Base-by-base conservation (phyloP, 1,284 basidiomycete genomes). In the Apiotrichum gamsii region DNA sequence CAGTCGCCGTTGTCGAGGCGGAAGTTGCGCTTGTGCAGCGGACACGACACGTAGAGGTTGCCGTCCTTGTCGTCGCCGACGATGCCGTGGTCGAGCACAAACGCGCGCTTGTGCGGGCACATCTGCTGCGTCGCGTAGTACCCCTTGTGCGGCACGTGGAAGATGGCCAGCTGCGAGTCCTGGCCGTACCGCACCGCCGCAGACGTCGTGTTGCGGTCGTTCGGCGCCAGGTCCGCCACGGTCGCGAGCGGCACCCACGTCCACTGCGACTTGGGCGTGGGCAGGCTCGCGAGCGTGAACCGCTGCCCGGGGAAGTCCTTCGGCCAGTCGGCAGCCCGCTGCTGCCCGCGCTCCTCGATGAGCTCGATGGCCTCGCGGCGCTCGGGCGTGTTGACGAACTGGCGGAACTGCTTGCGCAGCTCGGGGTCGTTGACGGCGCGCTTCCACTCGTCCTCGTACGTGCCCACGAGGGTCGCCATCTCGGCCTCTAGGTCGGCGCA, bases 371-470 rank as follows among this genome's bases (percentile, higher is more conserved):
- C 72, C 19, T 75, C 76, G 58, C 84, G 81, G 8, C 76, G 69
- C 59, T 77, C 45, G 8, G 8, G 8, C 9, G 82, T 82, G 64
- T 86, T 85, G 57, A 80, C 78, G 55, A 85, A 85, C 58, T 85
- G 82, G 29, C 77, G 75, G 72, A 85, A 85, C 48, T 78, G 74
- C 51, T 77, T 78, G 45, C 79, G 74, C 32, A 77, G 75, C 9
- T 64, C 70, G 1, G 79, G 80, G 54, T 80, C 77, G 51, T 78
- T 72, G 3, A 86, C 79, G 4, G 83, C 83, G 24, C 72, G 74
- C 14, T 78, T 79, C 85, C 85, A 87, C 64, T 87, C 85, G 61
- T 83, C 80, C 52, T 79, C 75, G 63, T 83, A 87, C 3, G 82
- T 81, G 14, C 77, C 78, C 4, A 87, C 77, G 3, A 87, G 73